Conservation (phyloP, 352 stramenopile species). For the Phytophthora sansomeana region DNA sequence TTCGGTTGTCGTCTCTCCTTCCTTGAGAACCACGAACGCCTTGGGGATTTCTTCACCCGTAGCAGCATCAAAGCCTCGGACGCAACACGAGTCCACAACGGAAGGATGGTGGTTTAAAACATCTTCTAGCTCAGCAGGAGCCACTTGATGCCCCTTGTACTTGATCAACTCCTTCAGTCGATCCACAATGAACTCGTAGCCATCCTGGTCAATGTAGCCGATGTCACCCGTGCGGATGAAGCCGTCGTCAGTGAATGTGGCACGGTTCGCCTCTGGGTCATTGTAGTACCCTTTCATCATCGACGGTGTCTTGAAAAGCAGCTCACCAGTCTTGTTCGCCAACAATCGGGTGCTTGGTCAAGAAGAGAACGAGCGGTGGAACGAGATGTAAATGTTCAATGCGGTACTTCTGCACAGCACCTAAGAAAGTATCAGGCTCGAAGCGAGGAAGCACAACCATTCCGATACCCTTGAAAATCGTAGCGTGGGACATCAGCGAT, state of each 20-base stretch:
- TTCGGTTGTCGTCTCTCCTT: conserved; percentile 23
- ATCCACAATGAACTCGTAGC: conserved; percentile 94
- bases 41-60: conserved; percentile 90
- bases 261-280: conserved; percentile 81
- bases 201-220: conserved; percentile 93
- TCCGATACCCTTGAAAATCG: conserved; percentile 78
- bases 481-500: conserved; percentile 85
- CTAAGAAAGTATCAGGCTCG: conserved; percentile 89
- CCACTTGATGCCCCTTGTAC: conserved; percentile 93
- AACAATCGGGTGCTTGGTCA: conserved; percentile 89
- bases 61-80: conserved; percentile 55
- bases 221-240: conserved; percentile 93
- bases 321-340: conserved; percentile 78
- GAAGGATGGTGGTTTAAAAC: conserved; percentile 83
- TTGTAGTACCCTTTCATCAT: conserved; percentile 96
- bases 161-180: conserved; percentile 96
- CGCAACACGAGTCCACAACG: conserved; percentile 54
- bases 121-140: conserved; percentile 93
- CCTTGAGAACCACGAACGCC: conserved; percentile 91
- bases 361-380: conserved; percentile 75
- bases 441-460: conserved; percentile 92
- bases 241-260: conserved; percentile 76
- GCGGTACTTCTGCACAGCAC: conserved; percentile 71
- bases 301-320: conserved; percentile 88
- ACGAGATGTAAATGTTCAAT: conserved; percentile 64